phyloP scores from a whole-genome alignment of 2,329 filamentous ascomycete species.

The Cytospora leucostoma region DNA sequence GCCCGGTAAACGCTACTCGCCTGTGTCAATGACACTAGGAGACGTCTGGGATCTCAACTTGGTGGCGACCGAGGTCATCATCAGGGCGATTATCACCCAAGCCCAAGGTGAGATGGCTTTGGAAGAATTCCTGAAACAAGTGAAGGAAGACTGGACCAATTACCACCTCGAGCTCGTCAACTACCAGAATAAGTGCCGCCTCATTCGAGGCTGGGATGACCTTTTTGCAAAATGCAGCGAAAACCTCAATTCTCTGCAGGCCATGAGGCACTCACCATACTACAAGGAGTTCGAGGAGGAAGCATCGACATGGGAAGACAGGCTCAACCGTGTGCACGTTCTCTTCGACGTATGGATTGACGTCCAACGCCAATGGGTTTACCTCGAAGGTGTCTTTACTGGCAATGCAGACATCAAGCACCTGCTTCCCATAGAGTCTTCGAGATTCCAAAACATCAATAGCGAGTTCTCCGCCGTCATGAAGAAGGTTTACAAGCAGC shows the following conservation, averaged over 20 bases:
- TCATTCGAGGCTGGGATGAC: constrained; percentile 98
- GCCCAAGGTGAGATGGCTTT: constrained; percentile 97
- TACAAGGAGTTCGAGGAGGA: constrained; percentile 99
- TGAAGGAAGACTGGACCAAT: constrained; percentile 94
- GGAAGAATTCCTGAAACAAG: constrained; percentile 95
- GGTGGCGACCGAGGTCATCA: constrained; percentile 79
- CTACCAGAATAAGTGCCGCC: constrained; percentile 96
- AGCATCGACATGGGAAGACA: constrained; percentile 95
- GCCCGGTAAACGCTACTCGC: constrained; percentile 90
- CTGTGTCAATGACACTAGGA: constrained; percentile 92
- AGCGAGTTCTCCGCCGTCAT: constrained; percentile 98
- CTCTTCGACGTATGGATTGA: constrained; percentile 99
- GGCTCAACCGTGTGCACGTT: constrained; percentile 94
- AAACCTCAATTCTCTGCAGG: constrained; percentile 94
- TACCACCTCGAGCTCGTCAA: constrained; percentile 93
- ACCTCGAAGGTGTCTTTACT: constrained; percentile 97
- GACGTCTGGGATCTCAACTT: constrained; percentile 98
- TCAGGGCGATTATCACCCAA: constrained; percentile 91
- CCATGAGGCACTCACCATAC: constrained; percentile 98
- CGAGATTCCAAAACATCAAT: constrained; percentile 98
- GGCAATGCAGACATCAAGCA: constrained; percentile 99
- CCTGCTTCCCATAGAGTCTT: constrained; percentile 91
- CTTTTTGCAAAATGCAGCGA: constrained; percentile 98
- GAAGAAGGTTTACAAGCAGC: constrained; percentile 98
- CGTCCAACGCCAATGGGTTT: constrained; percentile 99